Evolutionary conservation across 345 rosid genomes (phyloP), one percentile per base, ranked within the genome.

Genomic region (Mercurialis annua): DNA sequence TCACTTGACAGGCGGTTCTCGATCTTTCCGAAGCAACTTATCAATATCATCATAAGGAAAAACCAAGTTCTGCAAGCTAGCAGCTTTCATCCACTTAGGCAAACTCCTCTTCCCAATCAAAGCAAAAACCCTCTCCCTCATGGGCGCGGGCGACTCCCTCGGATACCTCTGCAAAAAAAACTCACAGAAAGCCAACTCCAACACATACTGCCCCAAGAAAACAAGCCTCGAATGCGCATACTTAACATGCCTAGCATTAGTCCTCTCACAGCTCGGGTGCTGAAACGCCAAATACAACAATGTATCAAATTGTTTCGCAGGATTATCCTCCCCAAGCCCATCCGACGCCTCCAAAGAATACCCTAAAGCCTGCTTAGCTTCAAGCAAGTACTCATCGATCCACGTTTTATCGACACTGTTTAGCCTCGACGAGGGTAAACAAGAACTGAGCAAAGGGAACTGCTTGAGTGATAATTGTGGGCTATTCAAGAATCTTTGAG

Each of bases 41-140:
- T 87, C 91, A 76, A 94, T 86, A 69, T 89, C 88, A 90, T 94
- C 99, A 78, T 79, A 89, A 33, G 97, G 99, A 68, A 94, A 90
- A 29, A 94, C 77, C 79, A 94, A 82, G 77, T 87, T 93, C 52
- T 90, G 91, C 86, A 94, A 85, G 68, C 85, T 81, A 6, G 97
- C 94, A 44, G 92, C 92, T 69, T 87, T 90, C 48, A 94, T 84
- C 97, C 99, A 91, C 70, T 77, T 84, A 17, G 96, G 90, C 56
- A 94, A 77, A 71, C 70, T 79, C 81, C 92, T 89, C 87, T 91
- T 94, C 67, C 99, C 99, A 66, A 91, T 86, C 89, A 94, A 82
- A 56, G 78, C 95, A 78, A 77, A 94, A 69, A 86, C 95, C 69
- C 99, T 89, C 76, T 94, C 97, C 85, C 97, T 86, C 87, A 94